phyloP scores from a whole-genome alignment of 805 yeast genomes.

The Yamadazyma olivae region DNA sequence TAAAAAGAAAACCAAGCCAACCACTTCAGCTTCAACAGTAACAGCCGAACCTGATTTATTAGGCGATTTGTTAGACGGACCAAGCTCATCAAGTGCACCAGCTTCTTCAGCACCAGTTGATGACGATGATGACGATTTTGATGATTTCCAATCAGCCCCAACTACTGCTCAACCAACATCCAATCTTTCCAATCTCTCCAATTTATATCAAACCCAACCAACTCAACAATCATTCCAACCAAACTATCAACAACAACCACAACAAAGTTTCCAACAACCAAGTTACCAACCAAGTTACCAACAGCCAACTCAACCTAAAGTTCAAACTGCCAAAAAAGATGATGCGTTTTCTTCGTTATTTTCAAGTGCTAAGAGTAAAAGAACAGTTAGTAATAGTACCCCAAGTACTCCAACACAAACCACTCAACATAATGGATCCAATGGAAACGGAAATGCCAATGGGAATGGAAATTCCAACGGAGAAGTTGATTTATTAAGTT shows the following conservation, averaged over 20 bases:
- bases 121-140: conserved; percentile 72
- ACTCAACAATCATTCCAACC: conserved; percentile 15
- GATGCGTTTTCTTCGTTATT: conserved; percentile 77
- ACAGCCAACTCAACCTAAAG: conserved; percentile 26
- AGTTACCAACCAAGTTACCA: conserved; percentile 3
- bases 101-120: conserved; percentile 18
- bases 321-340: conserved; percentile 39
- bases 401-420: conserved; percentile 3
- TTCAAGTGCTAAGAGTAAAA: conserved; percentile 56
- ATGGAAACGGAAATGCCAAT: conserved; percentile 8
- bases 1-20: conserved; percentile 31
- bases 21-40: conserved; percentile 34
- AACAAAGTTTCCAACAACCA: conserved; percentile 7
- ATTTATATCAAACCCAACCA: conserved; percentile 15
- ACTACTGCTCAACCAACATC: conserved; percentile 12
- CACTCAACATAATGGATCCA: not conserved
- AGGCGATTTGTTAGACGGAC: conserved; percentile 42
- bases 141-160: conserved; percentile 76
- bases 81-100: conserved; percentile 7
- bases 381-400: conserved; percentile 16
- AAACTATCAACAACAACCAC: conserved; percentile 14
- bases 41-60: conserved; percentile 48
- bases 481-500: conserved; percentile 50
- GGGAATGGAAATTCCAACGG: conserved; percentile 19
- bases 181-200: conserved; percentile 28